Evolutionary conservation across 2,329 filamentous ascomycete genomes (phyloP).

Genomic region (Diaporthe humulicola): DNA sequence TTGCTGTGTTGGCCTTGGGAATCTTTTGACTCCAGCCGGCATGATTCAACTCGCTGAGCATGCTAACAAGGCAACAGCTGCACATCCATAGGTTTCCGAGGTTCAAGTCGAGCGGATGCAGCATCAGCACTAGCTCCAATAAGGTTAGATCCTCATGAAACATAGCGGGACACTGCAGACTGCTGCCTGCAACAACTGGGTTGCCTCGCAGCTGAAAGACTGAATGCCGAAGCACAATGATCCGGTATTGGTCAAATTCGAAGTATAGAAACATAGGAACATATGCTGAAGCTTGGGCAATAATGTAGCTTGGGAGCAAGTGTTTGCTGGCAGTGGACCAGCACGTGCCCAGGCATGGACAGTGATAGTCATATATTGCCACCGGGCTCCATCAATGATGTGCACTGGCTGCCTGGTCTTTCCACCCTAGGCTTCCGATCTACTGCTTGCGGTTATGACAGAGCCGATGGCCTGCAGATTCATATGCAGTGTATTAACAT

Average conservation of each 20-base stretch:
- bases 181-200: neutral
- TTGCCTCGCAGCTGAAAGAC: neutral
- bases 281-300: neutral
- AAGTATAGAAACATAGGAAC: neutral
- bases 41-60: neutral
- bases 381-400: neutral
- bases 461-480: neutral
- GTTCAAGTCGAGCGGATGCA: neutral
- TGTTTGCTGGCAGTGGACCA: neutral
- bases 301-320: neutral
- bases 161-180: neutral
- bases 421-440: neutral
- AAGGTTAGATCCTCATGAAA: neutral
- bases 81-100: neutral
- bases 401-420: neutral
- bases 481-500: neutral
- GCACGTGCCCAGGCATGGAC: neutral
- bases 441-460: neutral
- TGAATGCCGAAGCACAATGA: neutral
- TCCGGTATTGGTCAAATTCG: neutral
- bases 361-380: neutral
- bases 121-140: slow-evolving; percentile 13
- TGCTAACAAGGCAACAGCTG: slow-evolving; percentile 7
- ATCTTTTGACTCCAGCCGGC: neutral
- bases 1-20: neutral